Evolutionary conservation across 2,329 filamentous ascomycete genomes (phyloP).

Genomic region (Ceratocystis cubensis): DNA sequence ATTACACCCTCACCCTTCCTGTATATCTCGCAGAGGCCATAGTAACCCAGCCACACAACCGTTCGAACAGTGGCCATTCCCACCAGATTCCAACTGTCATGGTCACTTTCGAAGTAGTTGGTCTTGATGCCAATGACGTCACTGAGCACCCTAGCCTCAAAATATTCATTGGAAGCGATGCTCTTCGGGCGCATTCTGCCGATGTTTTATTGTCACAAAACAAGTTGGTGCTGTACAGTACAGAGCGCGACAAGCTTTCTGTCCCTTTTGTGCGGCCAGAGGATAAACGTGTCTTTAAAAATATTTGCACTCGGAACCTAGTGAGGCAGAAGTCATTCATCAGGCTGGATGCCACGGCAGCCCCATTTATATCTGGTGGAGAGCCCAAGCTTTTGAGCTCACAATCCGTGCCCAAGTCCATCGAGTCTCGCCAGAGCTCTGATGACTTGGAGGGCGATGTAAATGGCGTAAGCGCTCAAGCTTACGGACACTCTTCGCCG

Average conservation of each 20-base stretch:
- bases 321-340: conserved; percentile 47
- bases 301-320: conserved; percentile 51
- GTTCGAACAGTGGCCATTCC: conserved; percentile 52
- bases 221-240: conserved; percentile 73
- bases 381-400: conserved; percentile 26
- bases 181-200: conserved; percentile 71
- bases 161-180: conserved; percentile 82
- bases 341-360: conserved; percentile 39
- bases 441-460: not conserved
- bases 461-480: not conserved
- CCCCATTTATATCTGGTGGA: conserved; percentile 31
- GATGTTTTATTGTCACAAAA: conserved; percentile 90
- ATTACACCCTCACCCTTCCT: conserved; percentile 58
- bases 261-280: conserved; percentile 89
- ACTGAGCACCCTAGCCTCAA: conserved; percentile 41
- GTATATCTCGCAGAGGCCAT: conserved; percentile 88
- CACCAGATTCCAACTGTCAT: conserved; percentile 65
- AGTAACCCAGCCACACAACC: conserved; percentile 60
- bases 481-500: conserved; percentile 25
- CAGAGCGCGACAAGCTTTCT: conserved; percentile 73
- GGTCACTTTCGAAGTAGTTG: conserved; percentile 63
- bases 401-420: conserved; percentile 13
- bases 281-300: conserved; percentile 68
- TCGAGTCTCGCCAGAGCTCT: conserved; percentile 7
- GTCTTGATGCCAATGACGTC: conserved; percentile 39